These are phyloP conservation scores for Trypanosomatidae sp. DNA, from an alignment of 208 protist species.

Conservation along the genomic window DNA sequence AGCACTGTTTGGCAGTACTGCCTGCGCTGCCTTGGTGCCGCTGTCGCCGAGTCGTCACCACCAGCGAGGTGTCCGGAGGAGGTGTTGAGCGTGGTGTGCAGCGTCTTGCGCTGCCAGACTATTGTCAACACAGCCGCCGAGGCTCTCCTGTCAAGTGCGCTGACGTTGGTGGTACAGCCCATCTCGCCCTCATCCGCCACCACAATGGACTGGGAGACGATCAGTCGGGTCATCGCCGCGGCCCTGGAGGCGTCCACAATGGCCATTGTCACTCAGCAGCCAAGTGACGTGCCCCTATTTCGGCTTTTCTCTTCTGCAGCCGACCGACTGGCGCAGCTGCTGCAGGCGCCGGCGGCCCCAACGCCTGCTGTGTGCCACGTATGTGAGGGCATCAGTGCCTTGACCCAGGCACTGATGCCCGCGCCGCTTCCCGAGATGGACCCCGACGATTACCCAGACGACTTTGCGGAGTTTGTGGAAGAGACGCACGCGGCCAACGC, in stretches of 20 bases:
- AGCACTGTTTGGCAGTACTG: constrained; percentile 50
- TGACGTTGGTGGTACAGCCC: constrained; percentile 34
- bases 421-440: constrained; percentile 57
- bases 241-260: constrained; percentile 62
- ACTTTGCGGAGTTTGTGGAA: constrained; percentile 44
- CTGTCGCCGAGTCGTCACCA: neutral
- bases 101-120: constrained; percentile 57
- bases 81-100: constrained; percentile 36
- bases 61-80: constrained; percentile 4
- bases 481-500: constrained; percentile 13
- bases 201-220: constrained; percentile 20
- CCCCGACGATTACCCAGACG: constrained; percentile 64
- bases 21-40: constrained; percentile 20
- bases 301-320: constrained; percentile 42
- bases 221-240: constrained; percentile 45
- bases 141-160: constrained; percentile 40
- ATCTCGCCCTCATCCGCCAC: neutral
- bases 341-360: constrained; percentile 20
- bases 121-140: constrained; percentile 39
- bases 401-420: constrained; percentile 68
- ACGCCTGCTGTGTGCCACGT: constrained; percentile 37
- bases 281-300: constrained; percentile 41
- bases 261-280: constrained; percentile 44
- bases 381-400: constrained; percentile 68
- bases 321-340: constrained; percentile 34